Base-by-base conservation (phyloP, 2,329 filamentous ascomycete species). In the Teratosphaeria epicoccoides region DNA sequence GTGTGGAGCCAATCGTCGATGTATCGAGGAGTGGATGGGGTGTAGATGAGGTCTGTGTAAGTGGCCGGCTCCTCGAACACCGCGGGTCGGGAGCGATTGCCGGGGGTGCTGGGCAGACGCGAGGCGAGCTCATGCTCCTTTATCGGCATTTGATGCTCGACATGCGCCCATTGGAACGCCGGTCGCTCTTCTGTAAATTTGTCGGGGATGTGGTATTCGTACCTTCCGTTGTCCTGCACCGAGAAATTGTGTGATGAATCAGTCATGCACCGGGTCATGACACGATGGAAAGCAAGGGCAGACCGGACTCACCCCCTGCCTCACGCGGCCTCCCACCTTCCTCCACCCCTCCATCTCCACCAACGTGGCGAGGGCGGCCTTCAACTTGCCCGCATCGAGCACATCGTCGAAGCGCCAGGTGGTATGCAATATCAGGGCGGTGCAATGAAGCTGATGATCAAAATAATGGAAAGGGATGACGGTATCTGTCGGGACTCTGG, bases 321-420 rank as follows among this genome's bases (percentile, higher is more conserved):
- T 25, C 44, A 28, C 47, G 51, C 56, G 48, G 10, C 43, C 51
- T 3, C 53, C 50, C 12, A 55, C 17, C 11, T 48, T 47, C 24
- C 49, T 44, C 53, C 53, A 55, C 23, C 47, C 51, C 2, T 49
- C 54, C 2, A 56, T 47, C 24, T 56, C 51, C 4, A 58, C 22
- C 4, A 57, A 47, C 17, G 55, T 44, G 11, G 50, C 49, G 10
- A 58, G 29, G 14, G 56, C 44, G 7, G 26, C 26, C 24, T 48
- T 52, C 23, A 58, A 33, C 22, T 55, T 53, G n/a, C 22, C 43
- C n/a, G 43, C 17, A 44, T 58, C 55, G 9, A 57, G 46, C 12
- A 58, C 51, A 49, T 55, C 56, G 29, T 58, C 55, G 33, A 58
- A 58, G 5, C 55, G 49, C 40, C 53, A 55, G 3, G 47, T 53